Conservation (phyloP, 1,284 basidiomycete species). For the Cryptococcus neoformans region DNA sequence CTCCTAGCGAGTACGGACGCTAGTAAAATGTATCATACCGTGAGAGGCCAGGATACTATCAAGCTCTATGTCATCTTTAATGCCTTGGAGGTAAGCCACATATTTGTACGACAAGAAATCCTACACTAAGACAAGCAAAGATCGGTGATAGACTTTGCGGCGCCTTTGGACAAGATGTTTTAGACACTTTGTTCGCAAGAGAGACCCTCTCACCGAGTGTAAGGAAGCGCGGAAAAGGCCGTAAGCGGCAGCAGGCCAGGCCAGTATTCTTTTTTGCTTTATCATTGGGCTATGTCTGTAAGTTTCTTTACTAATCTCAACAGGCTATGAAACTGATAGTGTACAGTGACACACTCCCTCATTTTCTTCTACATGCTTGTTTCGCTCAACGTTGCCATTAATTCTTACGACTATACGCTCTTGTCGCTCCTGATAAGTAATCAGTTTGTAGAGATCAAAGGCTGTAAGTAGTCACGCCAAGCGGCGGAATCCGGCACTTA, state of each 20-base stretch:
- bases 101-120: not conserved
- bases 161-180: slow-evolving; percentile 95
- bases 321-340: not conserved
- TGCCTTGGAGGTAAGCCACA: slow-evolving; percentile 71
- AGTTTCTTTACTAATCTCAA: slow-evolving; percentile 30
- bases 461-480: slow-evolving; percentile 55
- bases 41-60: slow-evolving; percentile 98
- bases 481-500: slow-evolving; percentile 3
- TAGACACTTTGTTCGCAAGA: slow-evolving; percentile 93
- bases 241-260: slow-evolving; percentile 53
- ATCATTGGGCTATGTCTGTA: slow-evolving; percentile 79
- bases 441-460: slow-evolving; percentile 99
- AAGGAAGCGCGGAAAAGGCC: slow-evolving; percentile 27
- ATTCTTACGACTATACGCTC: slow-evolving; percentile 96
- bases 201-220: slow-evolving; percentile 66
- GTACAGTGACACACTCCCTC: slow-evolving; percentile 77
- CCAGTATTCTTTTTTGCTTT: slow-evolving; percentile 84
- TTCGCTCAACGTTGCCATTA: slow-evolving; percentile 94
- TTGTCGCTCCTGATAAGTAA: slow-evolving; percentile 94
- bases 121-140: slow-evolving; percentile 50
- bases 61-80: slow-evolving; percentile 99
- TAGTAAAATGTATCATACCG: slow-evolving; percentile 97
- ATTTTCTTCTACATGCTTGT: slow-evolving; percentile 97
- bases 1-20: slow-evolving; percentile 85
- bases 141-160: slow-evolving; percentile 94